phyloP scores from a whole-genome alignment of 108 stramenopile species.

The Bacterosira constricta region DNA sequence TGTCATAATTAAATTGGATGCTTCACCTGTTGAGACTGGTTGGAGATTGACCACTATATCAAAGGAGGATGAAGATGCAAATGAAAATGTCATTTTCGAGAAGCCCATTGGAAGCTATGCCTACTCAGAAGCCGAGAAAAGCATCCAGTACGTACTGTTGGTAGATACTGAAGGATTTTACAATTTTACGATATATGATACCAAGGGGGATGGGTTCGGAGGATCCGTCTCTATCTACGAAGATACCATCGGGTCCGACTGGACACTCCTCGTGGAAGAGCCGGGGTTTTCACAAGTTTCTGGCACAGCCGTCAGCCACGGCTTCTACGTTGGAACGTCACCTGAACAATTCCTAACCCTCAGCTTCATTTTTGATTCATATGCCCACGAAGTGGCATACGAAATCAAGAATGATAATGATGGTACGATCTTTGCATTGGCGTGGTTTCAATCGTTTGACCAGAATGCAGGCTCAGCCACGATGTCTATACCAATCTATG shows the following conservation, averaged over 20 bases:
- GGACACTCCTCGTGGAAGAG: slow-evolving; percentile 13
- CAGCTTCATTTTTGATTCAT: slow-evolving; percentile 16
- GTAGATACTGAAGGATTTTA: slow-evolving; percentile 31
- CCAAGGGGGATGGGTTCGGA: slow-evolving; percentile 28
- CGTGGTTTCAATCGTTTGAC: not conserved
- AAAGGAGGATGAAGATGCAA: not conserved
- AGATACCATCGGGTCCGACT: not conserved
- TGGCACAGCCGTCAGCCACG: slow-evolving; percentile 29
- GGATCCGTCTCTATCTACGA: slow-evolving; percentile 23
- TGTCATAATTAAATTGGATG: slow-evolving; percentile 25
- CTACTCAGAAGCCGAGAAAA: not conserved
- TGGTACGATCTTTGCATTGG: slow-evolving; percentile 6
- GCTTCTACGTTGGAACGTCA: slow-evolving; percentile 31
- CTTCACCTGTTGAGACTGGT: slow-evolving; percentile 29
- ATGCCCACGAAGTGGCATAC: slow-evolving; percentile 31
- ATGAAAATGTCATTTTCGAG: slow-evolving; percentile 35
- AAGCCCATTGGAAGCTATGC: slow-evolving; percentile 17
- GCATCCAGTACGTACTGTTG: slow-evolving; percentile 19
- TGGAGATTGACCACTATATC: slow-evolving; percentile 27
- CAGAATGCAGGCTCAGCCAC: not conserved
- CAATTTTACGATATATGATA: slow-evolving; percentile 30
- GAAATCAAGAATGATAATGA: slow-evolving; percentile 27
- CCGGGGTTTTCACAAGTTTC: slow-evolving; percentile 34
- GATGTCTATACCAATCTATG: too few relatives aligned
- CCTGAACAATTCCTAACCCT: slow-evolving; percentile 24